Conservation (phyloP, 2,329 filamentous ascomycete species). For the Pyrenochaeta sp. region DNA sequence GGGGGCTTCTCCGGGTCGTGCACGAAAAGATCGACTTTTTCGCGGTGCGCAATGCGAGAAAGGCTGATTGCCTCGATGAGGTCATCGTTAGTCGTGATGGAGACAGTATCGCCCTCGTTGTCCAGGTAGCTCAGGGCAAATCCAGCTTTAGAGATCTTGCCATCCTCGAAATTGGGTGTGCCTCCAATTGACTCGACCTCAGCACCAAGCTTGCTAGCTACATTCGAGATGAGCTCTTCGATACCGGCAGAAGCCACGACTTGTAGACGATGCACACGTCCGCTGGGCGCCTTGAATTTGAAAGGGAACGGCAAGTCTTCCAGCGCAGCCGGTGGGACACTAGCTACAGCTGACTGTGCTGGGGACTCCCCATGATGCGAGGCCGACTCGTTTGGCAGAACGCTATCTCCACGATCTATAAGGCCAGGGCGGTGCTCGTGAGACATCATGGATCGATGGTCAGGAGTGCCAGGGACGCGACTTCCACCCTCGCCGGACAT, state of each 20-base stretch:
- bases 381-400: constrained; percentile 92
- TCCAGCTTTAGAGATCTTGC: constrained; percentile 76
- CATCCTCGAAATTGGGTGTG: constrained; percentile 77
- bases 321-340: constrained; percentile 62
- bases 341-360: constrained; percentile 68
- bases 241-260: constrained; percentile 83
- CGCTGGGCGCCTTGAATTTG: constrained; percentile 98
- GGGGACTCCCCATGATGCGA: constrained; percentile 88
- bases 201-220: constrained; percentile 82
- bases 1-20: constrained; percentile 93
- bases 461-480: constrained; percentile 70
- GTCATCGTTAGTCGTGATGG: constrained; percentile 95
- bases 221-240: constrained; percentile 76
- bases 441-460: constrained; percentile 80
- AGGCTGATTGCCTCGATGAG: constrained; percentile 88
- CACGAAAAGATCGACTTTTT: constrained; percentile 97
- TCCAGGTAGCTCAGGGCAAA: constrained; percentile 96
- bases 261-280: constrained; percentile 91
- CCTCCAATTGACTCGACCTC: constrained; percentile 89
- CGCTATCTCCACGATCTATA: constrained; percentile 78
- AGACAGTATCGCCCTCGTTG: constrained; percentile 95
- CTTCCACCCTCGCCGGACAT: constrained; percentile 89
- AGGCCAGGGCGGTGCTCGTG: constrained; percentile 71
- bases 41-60: constrained; percentile 76
- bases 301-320: constrained; percentile 88